Percentiles rank a stretch among this genome's conserved stretches.
Conservation (phyloP, 2,329 filamentous ascomycete genomes). For the Colletotrichum godetiae region DNA sequence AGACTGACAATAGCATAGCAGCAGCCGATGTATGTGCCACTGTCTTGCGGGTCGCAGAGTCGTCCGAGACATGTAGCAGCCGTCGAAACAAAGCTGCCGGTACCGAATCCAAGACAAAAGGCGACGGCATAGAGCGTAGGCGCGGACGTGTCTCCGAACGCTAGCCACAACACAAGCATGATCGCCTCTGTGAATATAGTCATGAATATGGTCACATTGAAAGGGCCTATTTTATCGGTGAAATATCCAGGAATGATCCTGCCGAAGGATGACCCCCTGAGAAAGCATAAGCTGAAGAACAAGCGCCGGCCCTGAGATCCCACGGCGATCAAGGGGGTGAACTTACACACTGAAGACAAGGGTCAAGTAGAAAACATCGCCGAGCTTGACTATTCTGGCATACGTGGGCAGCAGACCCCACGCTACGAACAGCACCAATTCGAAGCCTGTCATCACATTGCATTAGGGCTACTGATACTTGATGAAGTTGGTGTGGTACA, state of each 20-base stretch:
- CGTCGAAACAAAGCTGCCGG: slow-evolving; percentile 41
- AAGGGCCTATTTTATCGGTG: slow-evolving; percentile 37
- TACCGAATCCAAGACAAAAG: slow-evolving; percentile 43
- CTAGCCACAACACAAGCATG: slow-evolving; percentile 42
- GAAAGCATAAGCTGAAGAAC: background rate
- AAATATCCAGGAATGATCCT: slow-evolving; percentile 41
- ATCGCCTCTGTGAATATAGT: slow-evolving; percentile 39
- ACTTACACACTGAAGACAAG: slow-evolving; percentile 46
- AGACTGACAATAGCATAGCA: slow-evolving; percentile 43
- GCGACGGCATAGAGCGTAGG: slow-evolving; percentile 40
- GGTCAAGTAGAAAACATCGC: slow-evolving; percentile 43
- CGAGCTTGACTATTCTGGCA: slow-evolving; percentile 39
- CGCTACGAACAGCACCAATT: slow-evolving; percentile 44
- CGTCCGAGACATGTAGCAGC: slow-evolving; percentile 40
- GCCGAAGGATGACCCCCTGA: slow-evolving; percentile 42
- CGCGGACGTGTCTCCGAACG: slow-evolving; percentile 38
- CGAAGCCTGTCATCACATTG: slow-evolving; percentile 40
- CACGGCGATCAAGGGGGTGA: background rate
- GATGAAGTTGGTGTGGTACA: background rate
- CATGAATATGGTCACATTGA: slow-evolving; percentile 42
- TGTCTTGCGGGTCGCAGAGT: slow-evolving; percentile 40
- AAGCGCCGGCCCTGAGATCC: background rate
- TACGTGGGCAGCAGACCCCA: slow-evolving; percentile 46
- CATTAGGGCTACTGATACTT: background rate
- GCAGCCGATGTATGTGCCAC: slow-evolving; percentile 44